Evolutionary conservation across 2,329 filamentous ascomycete species (phyloP).

Genomic region (Calonectria montana): DNA sequence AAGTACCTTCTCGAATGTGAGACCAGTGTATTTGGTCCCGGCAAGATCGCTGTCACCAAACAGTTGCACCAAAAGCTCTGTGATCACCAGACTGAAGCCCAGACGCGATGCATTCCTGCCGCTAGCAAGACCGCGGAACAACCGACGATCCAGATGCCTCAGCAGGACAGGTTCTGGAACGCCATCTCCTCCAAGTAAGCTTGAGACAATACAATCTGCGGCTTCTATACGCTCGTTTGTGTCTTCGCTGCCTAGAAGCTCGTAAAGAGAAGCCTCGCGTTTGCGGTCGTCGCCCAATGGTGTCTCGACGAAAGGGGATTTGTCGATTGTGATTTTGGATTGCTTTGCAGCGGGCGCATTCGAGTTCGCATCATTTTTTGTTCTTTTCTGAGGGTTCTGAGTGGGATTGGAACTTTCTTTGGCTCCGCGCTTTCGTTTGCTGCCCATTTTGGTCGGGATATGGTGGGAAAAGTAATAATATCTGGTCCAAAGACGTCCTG

Average conservation of each 20-base stretch:
- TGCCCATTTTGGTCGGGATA: constrained; percentile 42
- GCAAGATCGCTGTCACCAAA: constrained; percentile 64
- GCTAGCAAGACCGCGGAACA: constrained; percentile 91
- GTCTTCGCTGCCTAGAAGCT: constrained; percentile 71
- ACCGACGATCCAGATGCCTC: constrained; percentile 71
- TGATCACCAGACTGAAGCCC: constrained; percentile 89
- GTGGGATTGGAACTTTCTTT: constrained; percentile 45
- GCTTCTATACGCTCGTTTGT: constrained; percentile 66
- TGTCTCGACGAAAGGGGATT: constrained; percentile 62
- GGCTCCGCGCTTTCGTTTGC: constrained; percentile 50
- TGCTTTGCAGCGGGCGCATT: constrained; percentile 30
- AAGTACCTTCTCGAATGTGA: constrained; percentile 68
- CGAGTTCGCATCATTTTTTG: constrained; percentile 44
- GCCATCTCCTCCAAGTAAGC: constrained; percentile 62
- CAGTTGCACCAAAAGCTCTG: constrained; percentile 80
- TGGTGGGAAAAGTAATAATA: constrained; percentile 10
- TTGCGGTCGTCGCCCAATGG: constrained; percentile 65
- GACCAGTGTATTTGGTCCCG: constrained; percentile 59
- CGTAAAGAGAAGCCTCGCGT: constrained; percentile 70
- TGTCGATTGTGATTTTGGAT: constrained; percentile 46
- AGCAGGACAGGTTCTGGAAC: constrained; percentile 65
- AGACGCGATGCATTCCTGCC: constrained; percentile 88
- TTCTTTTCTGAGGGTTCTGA: constrained; percentile 45
- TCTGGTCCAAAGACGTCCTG: constrained; percentile 9
- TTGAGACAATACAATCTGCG: constrained; percentile 68